phyloP scores from a whole-genome alignment of 129 eudicot species.

The Tagetes patula region DNA sequence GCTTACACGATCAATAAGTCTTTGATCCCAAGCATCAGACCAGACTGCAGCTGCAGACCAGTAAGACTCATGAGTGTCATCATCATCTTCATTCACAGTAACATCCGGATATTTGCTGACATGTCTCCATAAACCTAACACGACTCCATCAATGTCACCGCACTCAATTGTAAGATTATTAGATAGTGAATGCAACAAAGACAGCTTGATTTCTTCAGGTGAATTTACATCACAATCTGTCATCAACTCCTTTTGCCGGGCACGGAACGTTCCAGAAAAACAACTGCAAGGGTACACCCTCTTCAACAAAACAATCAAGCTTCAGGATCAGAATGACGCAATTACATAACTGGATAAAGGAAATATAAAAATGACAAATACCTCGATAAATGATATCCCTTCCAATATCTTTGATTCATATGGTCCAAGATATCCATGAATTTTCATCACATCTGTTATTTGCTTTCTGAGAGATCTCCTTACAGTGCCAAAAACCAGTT shows the following conservation, averaged over 20 bases:
- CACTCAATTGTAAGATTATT: conserved; percentile 48
- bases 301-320: conserved; percentile 48
- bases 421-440: conserved; percentile 68
- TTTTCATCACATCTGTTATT: conserved; percentile 76
- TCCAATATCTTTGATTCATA: conserved; percentile 76
- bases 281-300: conserved; percentile 91
- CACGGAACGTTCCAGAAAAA: conserved; percentile 54
- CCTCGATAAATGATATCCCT: conserved; percentile 73
- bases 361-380: conserved; percentile 28
- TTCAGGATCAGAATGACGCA: conserved; percentile 40
- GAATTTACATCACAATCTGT: conserved; percentile 35
- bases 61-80: conserved; percentile 66
- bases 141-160: conserved; percentile 94
- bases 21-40: conserved; percentile 95
- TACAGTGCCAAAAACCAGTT: conserved; percentile 81
- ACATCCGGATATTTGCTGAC: conserved; percentile 45
- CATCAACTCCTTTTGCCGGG: conserved; percentile 43
- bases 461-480: conserved; percentile 81
- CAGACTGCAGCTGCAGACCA: conserved; percentile 96
- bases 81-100: conserved; percentile 68
- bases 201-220: conserved; percentile 51
- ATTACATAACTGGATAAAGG: conserved; percentile 13
- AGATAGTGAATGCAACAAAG: conserved; percentile 40
- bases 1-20: conserved; percentile 83
- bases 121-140: conserved; percentile 77